These are phyloP conservation scores for Saturnispora halmiae DNA, from an alignment of 805 yeast genomes.

Conservation along the genomic window DNA sequence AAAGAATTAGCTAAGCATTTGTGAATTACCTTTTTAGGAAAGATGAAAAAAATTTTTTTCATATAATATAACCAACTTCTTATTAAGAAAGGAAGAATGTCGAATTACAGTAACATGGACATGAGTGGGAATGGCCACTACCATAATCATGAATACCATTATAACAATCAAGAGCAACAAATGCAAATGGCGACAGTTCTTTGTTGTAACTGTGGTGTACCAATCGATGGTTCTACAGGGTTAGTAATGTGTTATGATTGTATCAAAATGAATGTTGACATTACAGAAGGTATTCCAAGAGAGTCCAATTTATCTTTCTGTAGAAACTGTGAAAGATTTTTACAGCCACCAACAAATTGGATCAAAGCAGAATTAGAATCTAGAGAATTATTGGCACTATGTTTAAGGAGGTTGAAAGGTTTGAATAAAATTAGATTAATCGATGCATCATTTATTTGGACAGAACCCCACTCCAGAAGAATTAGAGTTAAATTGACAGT, in stretches of 20 bases:
- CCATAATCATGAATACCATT: constrained; percentile 17
- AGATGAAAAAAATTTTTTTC: constrained; percentile 14
- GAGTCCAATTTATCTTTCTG: constrained; percentile 91
- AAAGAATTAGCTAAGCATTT: neutral
- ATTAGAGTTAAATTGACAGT: constrained; percentile 84
- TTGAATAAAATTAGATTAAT: constrained; percentile 74
- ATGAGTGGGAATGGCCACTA: constrained; percentile 24
- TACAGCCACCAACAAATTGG: constrained; percentile 96
- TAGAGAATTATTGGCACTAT: constrained; percentile 82
- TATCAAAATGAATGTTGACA: constrained; percentile 85
- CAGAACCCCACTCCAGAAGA: constrained; percentile 98
- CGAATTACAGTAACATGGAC: constrained; percentile 38
- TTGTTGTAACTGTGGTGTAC: constrained; percentile 97
- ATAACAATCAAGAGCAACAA: constrained; percentile 18
- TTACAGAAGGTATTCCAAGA: constrained; percentile 89
- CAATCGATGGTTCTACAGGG: constrained; percentile 92
- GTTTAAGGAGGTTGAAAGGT: constrained; percentile 83
- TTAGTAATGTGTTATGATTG: constrained; percentile 96
- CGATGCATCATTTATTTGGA: constrained; percentile 96
- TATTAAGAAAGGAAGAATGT: constrained; percentile 25
- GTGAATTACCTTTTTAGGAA: neutral
- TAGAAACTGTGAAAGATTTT: constrained; percentile 91
- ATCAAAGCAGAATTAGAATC: constrained; percentile 83
- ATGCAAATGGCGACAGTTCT: constrained; percentile 63
- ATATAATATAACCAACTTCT: constrained; percentile 28